Percentiles rank a stretch among this genome's conserved stretches.
Conservation (phyloP, 2,329 filamentous ascomycete species). For the Alternaria panax region DNA sequence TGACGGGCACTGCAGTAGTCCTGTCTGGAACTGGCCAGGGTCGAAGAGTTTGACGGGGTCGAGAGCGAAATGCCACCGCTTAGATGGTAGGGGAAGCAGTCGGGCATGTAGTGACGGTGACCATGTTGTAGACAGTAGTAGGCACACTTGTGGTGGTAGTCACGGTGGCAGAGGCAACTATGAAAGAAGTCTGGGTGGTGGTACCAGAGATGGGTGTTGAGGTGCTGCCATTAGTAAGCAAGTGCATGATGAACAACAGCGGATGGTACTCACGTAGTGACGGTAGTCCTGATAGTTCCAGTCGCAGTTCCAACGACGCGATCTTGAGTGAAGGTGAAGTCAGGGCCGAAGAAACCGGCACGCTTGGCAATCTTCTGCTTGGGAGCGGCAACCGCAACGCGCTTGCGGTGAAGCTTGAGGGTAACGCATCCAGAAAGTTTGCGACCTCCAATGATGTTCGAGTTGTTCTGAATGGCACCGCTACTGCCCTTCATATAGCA, state of each 20-base stretch:
- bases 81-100: not conserved
- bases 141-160: not conserved
- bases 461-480: constrained; percentile 13
- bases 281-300: not conserved
- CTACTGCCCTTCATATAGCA: constrained; percentile 37
- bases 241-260: not conserved
- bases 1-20: not conserved
- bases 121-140: not conserved
- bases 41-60: not conserved
- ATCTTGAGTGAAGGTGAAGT: constrained; percentile 2
- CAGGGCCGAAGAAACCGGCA: constrained; percentile 2
- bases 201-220: not conserved
- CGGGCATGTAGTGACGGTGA: constrained; percentile 2
- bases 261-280: not conserved
- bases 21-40: not conserved
- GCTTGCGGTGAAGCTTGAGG: constrained; percentile 23
- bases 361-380: not conserved
- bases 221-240: constrained; percentile 6
- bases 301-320: not conserved
- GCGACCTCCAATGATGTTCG: constrained; percentile 30
- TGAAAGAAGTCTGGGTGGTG: not conserved
- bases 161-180: not conserved
- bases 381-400: constrained; percentile 1
- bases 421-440: constrained; percentile 16
- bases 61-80: not conserved